A percentile compares a stretch with the other conserved stretches of the same genome.
phyloP scores from a whole-genome alignment of 164 flowering plant species.

The Akebia trifoliata region DNA sequence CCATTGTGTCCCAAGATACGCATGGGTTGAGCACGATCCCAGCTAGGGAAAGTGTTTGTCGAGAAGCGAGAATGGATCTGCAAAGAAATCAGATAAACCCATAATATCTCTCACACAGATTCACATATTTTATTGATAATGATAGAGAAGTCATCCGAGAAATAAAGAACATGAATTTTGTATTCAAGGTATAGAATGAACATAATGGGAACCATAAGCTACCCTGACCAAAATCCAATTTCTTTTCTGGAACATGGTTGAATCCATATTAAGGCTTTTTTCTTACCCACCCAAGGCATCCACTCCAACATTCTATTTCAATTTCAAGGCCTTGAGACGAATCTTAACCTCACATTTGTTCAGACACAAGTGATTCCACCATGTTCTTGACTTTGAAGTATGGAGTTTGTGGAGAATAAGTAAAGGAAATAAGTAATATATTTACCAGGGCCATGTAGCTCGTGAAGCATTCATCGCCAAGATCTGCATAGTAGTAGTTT shows the following conservation, averaged over 20 bases:
- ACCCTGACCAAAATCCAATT: conserved; percentile 49
- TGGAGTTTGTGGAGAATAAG: conserved; percentile 58
- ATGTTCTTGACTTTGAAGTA: conserved; percentile 66
- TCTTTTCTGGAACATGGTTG: conserved; percentile 74
- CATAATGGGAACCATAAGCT: conserved; percentile 46
- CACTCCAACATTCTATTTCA: conserved; percentile 73
- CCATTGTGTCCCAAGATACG: conserved; percentile 95
- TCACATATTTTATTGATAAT: not conserved
- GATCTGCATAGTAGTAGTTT: conserved; percentile 86
- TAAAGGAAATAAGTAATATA: conserved; percentile 51
- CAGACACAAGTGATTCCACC: conserved; percentile 53
- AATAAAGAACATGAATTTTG: conserved; percentile 8
- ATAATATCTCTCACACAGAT: conserved; percentile 19
- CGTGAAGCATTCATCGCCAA: conserved; percentile 97
- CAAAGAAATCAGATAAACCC: no score
- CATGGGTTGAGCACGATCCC: conserved; percentile 99
- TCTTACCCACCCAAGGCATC: conserved; percentile 85
- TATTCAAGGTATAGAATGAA: conserved; percentile 20
- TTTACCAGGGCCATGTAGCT: conserved; percentile 99
- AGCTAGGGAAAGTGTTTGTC: conserved; percentile 98
- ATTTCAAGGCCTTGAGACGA: no score
- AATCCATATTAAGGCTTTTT: conserved; percentile 73
- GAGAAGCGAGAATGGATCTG: conserved; percentile 98
- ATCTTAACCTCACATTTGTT: conserved; percentile 80
- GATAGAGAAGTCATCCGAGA: conserved; percentile 3